These are phyloP conservation scores for Phenoliferia sp. DNA, from an alignment of 1,284 basidiomycete genomes.

Conservation along the genomic window DNA sequence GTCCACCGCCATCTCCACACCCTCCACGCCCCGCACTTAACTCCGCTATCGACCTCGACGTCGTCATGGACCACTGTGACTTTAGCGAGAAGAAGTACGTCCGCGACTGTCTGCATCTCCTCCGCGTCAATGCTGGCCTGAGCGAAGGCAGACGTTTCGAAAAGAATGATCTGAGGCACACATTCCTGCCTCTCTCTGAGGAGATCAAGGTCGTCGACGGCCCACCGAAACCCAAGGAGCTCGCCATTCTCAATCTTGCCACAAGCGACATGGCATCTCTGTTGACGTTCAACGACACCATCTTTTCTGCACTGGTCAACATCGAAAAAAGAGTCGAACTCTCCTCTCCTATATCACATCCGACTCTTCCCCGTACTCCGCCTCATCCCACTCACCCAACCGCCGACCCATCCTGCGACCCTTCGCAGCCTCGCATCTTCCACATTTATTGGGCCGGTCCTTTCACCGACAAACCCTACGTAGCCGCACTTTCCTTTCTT, in stretches of 20 bases:
- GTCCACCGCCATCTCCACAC: constrained; percentile 39
- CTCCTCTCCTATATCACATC: constrained; percentile 4
- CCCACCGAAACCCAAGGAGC: neutral
- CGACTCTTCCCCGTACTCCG: constrained; percentile 22
- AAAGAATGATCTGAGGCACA: neutral
- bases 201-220: neutral
- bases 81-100: constrained; percentile 71
- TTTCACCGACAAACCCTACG: constrained; percentile 78
- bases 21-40: constrained; percentile 77
- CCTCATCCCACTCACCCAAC: constrained; percentile 41
- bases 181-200: neutral
- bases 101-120: constrained; percentile 67
- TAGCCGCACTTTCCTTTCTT: constrained; percentile 69
- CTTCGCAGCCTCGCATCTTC: constrained; percentile 65
- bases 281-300: constrained; percentile 8
- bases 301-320: constrained; percentile 17
- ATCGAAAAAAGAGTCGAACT: constrained; percentile 24
- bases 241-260: neutral
- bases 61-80: constrained; percentile 82
- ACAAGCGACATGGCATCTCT: constrained; percentile 16
- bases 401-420: constrained; percentile 55
- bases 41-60: constrained; percentile 76
- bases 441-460: constrained; percentile 83
- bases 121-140: constrained; percentile 50
- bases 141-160: constrained; percentile 50